Evolutionary conservation across 345 rosid genomes (phyloP), one percentile per base, ranked within the genome.

Genomic region (Boechera retrofracta): DNA sequence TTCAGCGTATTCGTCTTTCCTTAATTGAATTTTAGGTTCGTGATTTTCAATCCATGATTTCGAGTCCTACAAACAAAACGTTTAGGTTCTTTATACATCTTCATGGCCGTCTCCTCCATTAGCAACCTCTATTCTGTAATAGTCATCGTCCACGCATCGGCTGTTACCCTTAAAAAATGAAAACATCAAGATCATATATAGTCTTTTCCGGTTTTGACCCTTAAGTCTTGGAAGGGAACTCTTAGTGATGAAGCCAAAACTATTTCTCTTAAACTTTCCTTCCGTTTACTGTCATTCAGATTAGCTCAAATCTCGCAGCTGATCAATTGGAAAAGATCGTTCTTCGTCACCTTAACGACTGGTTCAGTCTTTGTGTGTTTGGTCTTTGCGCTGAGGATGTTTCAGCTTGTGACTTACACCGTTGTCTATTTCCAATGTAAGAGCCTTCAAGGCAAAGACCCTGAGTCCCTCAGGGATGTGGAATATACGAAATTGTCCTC

Each of bases 381-480:
- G 15, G 3, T 61, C 56, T 51, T 66, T 52, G 44, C 75, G 44
- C 44, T 77, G 53, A 76, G 44, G 64, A 80, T 89, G 83, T 82
- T 77, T 54, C 66, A 68, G 44, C 41, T 76, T 28, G 72, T 71
- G 70, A 76, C 75, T 6, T 88, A 72, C 59, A 85, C 92, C 2
- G 73, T 87, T 29, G 56, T 82, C 2, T 89, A 87, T 76, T 76
- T 45, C 49, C 64, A 79, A 29, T 82, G 87, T 82, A 85, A 83
- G 86, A 74, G 80, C 44, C 18, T 29, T 7, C 85, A 64, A 8
- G 86, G 89, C 35, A 86, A 85, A 64, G 85, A 82, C 54, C 73
- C 76, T 57, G 89, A 86, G 52, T 61, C 74, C 51, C 79, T 38
- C 12, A 0, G 42, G 4, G 42, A 38, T 38, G 42, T 38, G 12